Conservation (phyloP, 1,284 basidiomycete genomes). For the Heliocybe sulcata region DNA sequence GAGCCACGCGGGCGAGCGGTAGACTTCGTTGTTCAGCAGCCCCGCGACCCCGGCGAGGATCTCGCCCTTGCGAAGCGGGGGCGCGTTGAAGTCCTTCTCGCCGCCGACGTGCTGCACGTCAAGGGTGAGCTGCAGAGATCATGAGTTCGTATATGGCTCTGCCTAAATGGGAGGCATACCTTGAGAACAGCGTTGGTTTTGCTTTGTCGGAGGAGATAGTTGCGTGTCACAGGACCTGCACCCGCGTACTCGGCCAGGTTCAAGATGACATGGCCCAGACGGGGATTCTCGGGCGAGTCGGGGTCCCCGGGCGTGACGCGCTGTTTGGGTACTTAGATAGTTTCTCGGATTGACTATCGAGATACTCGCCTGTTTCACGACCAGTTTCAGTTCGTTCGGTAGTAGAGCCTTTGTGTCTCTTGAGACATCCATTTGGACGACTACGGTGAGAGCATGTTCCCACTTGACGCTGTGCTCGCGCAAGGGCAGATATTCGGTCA, state of each 20-base stretch:
- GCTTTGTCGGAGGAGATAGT: constrained; percentile 67
- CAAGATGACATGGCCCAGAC: constrained; percentile 58
- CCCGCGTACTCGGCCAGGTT: constrained; percentile 75
- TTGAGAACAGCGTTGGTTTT: constrained; percentile 77
- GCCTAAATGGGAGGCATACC: constrained; percentile 23
- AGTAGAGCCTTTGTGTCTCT: constrained; percentile 44
- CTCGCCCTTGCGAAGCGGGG: constrained; percentile 62
- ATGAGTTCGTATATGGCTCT: neutral
- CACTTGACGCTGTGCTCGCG: constrained; percentile 56
- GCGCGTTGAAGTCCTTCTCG: constrained; percentile 51
- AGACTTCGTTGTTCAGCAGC: constrained; percentile 44
- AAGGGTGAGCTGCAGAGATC: constrained; percentile 44
- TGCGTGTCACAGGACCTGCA: constrained; percentile 53
- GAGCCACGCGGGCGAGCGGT: constrained; percentile 6
- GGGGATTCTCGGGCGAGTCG: constrained; percentile 44
- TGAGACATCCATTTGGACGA: constrained; percentile 57
- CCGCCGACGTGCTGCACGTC: constrained; percentile 53
- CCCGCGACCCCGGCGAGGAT: constrained; percentile 60
- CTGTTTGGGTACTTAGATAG: constrained; percentile 13
- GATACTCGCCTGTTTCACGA: constrained; percentile 48
- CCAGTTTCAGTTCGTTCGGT: constrained; percentile 55
- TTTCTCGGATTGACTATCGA: constrained; percentile 1
- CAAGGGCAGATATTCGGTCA: constrained; percentile 47
- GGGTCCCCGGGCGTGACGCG: constrained; percentile 46
- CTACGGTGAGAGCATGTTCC: constrained; percentile 46